Evolutionary conservation across 164 flowering plant species (phyloP).

Genomic region (Santalum album): DNA sequence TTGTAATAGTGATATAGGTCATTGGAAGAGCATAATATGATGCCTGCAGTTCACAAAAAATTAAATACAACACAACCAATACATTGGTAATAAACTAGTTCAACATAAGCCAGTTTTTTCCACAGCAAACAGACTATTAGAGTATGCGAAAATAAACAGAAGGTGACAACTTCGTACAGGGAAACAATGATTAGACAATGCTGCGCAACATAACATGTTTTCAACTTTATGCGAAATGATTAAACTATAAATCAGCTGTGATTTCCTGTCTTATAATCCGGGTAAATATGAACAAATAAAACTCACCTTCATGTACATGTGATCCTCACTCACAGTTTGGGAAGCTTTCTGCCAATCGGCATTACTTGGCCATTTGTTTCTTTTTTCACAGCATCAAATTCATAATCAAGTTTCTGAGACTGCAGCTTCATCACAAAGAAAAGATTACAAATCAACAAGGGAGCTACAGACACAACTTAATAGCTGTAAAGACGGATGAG

Average conservation of each 20-base stretch:
- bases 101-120: background rate
- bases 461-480: background rate
- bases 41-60: slow-evolving; percentile 49
- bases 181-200: background rate
- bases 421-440: background rate
- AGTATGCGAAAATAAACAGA: background rate
- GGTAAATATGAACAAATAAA: background rate
- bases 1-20: slow-evolving; percentile 60
- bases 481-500: background rate
- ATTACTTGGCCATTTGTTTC: slow-evolving; percentile 38
- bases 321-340: slow-evolving; percentile 29
- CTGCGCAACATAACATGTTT: too few species aligned
- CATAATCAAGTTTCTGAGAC: slow-evolving; percentile 35
- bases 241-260: background rate
- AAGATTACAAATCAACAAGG: slow-evolving; percentile 2
- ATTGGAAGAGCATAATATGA: slow-evolving; percentile 76
- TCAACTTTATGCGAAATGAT: background rate
- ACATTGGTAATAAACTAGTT: background rate
- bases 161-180: background rate
- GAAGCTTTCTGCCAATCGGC: slow-evolving; percentile 17
- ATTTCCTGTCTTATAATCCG: background rate
- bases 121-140: too few species aligned
- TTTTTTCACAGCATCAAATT: slow-evolving; percentile 54
- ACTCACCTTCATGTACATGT: slow-evolving; percentile 75
- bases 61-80: too few species aligned